Base-by-base conservation (phyloP, 2,329 filamentous ascomycete species). In the Fusarium sp. region DNA sequence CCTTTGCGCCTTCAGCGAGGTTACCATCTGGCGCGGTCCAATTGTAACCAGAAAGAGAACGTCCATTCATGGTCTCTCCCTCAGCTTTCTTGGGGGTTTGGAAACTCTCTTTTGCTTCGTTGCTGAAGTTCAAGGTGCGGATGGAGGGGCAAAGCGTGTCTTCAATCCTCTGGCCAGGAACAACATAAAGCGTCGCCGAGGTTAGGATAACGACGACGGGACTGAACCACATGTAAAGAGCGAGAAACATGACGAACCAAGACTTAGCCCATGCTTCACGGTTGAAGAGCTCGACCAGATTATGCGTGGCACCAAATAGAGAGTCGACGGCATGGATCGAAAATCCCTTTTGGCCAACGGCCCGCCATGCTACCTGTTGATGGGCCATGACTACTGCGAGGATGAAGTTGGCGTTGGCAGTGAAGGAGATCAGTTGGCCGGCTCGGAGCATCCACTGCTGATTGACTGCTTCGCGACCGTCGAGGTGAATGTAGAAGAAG, bases 181-280 rank as follows among this genome's bases (percentile, higher is more conserved):
- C 40, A 1, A 73, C 67, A 1, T 55, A 57, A 1, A 73, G 41
- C 1, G 71, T 72, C 3, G 66, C 69, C 0, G 71, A 73, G 0
- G 71, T 60, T 2, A 73, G 54, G 12, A 73, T 73, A 7, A 73
- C 61, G 4, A 73, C 64, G 1, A 64, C 44, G 0, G 71, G 71
- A 1, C 69, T 71, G 0, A 69, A 33, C 71, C 66, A 73, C 52
- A 73, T 54, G 6, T 69, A 73, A 0, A 73, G 20, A 20, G 71
- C 69, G 3, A 73, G 65, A 36, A 67, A 62, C 69, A 73, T 73
- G 2, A 70, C 64, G 6, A 72, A 46, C 64, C 60, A 70, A 4
- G 71, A 69, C 20, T 70, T 72, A 0, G 42, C 57, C 69, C 69
- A 73, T 3, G 69, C 71, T 5, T 73, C 71, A 3, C 37, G 51